Evolutionary conservation across 306 rosid genomes (phyloP), one percentile per base, ranked within the genome.

Genomic region (Sechiopsis laciniata): DNA sequence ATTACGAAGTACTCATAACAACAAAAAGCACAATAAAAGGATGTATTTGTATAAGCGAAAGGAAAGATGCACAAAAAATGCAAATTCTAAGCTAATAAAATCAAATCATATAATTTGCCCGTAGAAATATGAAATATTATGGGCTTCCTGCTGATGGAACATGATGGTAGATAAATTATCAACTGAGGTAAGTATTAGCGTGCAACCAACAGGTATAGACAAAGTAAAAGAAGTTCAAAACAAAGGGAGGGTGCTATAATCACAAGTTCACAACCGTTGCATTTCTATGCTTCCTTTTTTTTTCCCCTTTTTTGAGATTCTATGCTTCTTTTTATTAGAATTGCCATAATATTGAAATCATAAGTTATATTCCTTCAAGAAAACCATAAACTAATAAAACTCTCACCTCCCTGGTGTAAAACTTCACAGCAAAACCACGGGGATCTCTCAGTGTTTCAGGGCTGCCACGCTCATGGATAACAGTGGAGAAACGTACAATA

Each of bases 381-480:
- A 46, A 46, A 46, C 17, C 13, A 54, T 12, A 76, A 72, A 45
- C 11, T 6, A n/a, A 3, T 57, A 26, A 42, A 79, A 60, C 22
- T 3, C 76, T 77, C 72, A 37, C 96, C 93, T 93, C 96, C 75
- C 97, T 83, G 81, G 91, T 90, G 90, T 92, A 89, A 54, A 90
- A 88, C 71, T 92, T 90, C 76, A 88, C 96, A 22, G 95, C 92
- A 75, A 90, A 92, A 54, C 96, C 96, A 29, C 96, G 87, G 73
- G 96, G 95, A 72, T 90, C 96, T 78, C 95, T 87, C 79, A 90
- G 62, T 64, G 97, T 87, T 84, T 93, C 98, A 73, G 98, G 98
- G 87, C 98, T 93, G 74, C 97, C 98, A 74, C 97, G 97, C 83
- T 93, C 98, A 60, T 90, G 98, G 80, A 90, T 90, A 55, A 90